Evolutionary conservation across 768 basidiomycete species (phyloP), one percentile per base, ranked within the genome.

Genomic region (Lentinula edodes): DNA sequence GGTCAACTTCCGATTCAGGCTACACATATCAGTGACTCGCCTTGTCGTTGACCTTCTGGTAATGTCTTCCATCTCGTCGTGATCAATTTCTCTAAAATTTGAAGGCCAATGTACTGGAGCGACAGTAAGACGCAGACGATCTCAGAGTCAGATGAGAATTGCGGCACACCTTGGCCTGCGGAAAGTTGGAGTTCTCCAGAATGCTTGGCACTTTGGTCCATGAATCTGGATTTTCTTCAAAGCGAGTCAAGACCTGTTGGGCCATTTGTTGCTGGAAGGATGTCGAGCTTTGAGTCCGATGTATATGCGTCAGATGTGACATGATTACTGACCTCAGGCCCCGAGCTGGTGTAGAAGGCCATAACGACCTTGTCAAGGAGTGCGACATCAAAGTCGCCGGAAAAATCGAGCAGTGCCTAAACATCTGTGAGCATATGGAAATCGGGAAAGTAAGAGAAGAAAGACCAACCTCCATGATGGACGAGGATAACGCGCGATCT

Each of bases 131-230:
- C 32, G 28, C 46, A 42, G 23, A 55, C 2, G 13, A 60, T 23
- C 13, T 36, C 38, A 16, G 36, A 45, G 7, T 16, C 52, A n/a
- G 36, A 42, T 50, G 43, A 51, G 20, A 58, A 50, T 36, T 41
- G 54, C 38, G 48, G 46, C 35, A 18, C 6, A 90, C 91, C 81
- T 93, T 98, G 69, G 87, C 85, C 75, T 98, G 95, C 32, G 89
- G 86, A 72, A 89, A 95, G 10, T 81, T 79, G 0, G 93, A 90
- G 55, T 81, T 80, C 69, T 97, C 94, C 62, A 99, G 80, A 67
- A 99, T 91, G 63, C 91, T 90, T 43, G 97, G 97, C 6, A 98
- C 97, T 73, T 91, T 84, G 65, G 95, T 95, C 97, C 97, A 99
- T 39, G 95, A 88, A 62, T 98, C 96, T 16, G 92, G 91, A 73